Percentiles rank a stretch among this genome's conserved stretches.
Conservation (phyloP, 768 basidiomycete genomes). For the Dendrothele bispora region DNA sequence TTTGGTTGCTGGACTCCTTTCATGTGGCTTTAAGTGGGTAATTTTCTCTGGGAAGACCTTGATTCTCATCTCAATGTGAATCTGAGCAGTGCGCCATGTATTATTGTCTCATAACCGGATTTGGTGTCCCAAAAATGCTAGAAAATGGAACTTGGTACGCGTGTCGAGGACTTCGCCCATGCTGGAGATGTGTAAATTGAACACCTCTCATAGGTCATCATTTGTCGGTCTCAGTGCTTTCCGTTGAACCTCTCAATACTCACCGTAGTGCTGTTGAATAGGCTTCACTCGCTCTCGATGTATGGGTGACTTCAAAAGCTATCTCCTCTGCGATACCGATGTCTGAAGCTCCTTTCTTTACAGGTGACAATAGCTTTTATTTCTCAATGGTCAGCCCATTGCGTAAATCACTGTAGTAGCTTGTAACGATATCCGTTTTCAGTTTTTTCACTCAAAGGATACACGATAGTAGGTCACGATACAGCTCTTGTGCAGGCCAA, state of each 20-base stretch:
- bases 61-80: conserved; percentile 1
- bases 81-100: conserved; percentile 36
- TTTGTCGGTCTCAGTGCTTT: conserved; percentile 23
- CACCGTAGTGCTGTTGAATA: no score
- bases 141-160: conserved; percentile 37
- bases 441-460: conserved; percentile 44
- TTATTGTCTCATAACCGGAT: conserved; percentile 40
- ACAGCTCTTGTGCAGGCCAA: background rate
- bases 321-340: no score
- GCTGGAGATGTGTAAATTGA: background rate
- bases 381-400: conserved; percentile 37
- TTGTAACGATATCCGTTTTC: background rate
- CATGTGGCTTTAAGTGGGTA: conserved; percentile 41
- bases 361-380: conserved; percentile 42
- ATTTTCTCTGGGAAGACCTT: background rate
- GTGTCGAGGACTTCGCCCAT: background rate
- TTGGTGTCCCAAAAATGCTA: conserved; percentile 27
- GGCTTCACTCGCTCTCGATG: conserved; percentile 39
- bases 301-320: no score
- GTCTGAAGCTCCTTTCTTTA: conserved; percentile 9
- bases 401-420: no score
- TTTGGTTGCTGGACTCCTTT: conserved; percentile 36
- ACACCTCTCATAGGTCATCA: conserved; percentile 28
- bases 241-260: conserved; percentile 1
- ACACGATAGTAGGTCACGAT: conserved; percentile 30